These are phyloP conservation scores for Daldinia loculata DNA, from an alignment of 495 filamentous ascomycete species.

Conservation along the genomic window DNA sequence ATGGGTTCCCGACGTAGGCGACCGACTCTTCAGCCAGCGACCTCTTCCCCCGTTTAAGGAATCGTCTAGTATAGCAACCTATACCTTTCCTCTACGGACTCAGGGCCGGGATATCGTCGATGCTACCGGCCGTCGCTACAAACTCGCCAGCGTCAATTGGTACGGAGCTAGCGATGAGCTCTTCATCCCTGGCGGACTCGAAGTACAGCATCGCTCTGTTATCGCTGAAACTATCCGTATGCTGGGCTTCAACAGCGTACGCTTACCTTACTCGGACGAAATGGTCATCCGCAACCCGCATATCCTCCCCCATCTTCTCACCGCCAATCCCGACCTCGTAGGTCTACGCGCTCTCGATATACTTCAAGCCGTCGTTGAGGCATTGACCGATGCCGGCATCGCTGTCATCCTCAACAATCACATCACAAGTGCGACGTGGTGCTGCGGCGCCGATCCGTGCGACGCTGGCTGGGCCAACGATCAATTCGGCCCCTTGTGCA, in stretches of 20 bases:
- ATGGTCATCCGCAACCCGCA: conserved; percentile 63
- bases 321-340: conserved; percentile 63
- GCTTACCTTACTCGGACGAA: conserved; percentile 69
- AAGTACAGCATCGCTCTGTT: conserved; percentile 62
- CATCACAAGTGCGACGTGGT: conserved; percentile 69
- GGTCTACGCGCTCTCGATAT: conserved; percentile 62
- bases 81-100: conserved; percentile 60
- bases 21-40: conserved; percentile 52
- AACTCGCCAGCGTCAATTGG: conserved; percentile 69
- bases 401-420: conserved; percentile 70
- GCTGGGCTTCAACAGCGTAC: conserved; percentile 70
- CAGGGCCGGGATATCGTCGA: conserved; percentile 65
- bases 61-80: conserved; percentile 52
- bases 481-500: conserved; percentile 61
- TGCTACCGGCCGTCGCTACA: conserved; percentile 57
- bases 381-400: conserved; percentile 64
- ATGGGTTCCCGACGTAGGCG: conserved; percentile 53
- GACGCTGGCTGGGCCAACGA: conserved; percentile 67
- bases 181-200: conserved; percentile 67
- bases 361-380: conserved; percentile 59
- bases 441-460: conserved; percentile 67
- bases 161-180: conserved; percentile 68
- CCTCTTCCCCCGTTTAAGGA: conserved; percentile 53
- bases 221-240: conserved; percentile 61
- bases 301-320: conserved; percentile 56